A percentile compares a stretch with the other conserved stretches of the same genome.
phyloP scores from a whole-genome alignment of 306 rosid species.

The Cicer arietinum region DNA sequence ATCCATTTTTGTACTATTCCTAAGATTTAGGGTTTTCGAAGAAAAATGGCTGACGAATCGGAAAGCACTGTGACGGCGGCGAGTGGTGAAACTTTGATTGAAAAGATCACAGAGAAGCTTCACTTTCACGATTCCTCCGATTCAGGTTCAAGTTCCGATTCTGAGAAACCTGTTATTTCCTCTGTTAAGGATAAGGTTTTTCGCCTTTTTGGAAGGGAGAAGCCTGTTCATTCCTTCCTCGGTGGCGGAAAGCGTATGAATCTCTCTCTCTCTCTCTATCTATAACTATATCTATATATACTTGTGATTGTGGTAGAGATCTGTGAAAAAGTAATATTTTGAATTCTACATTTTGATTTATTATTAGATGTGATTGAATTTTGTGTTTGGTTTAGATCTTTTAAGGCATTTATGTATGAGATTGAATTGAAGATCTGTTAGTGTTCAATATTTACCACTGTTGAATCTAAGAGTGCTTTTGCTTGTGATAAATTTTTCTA shows the following conservation, averaged over 20 bases:
- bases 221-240: slow-evolving; percentile 71
- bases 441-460: background rate
- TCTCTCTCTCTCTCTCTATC: slow-evolving; percentile 1
- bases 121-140: slow-evolving; percentile 57
- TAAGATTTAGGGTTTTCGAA: slow-evolving; percentile 44
- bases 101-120: slow-evolving; percentile 71
- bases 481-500: background rate
- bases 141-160: slow-evolving; percentile 52
- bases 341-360: slow-evolving; percentile 30
- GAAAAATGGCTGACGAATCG: slow-evolving; percentile 70
- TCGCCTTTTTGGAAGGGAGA: slow-evolving; percentile 84
- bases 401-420: background rate
- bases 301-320: slow-evolving; percentile 38
- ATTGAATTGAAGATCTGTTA: slow-evolving; percentile 12
- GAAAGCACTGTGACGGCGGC: slow-evolving; percentile 50
- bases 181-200: slow-evolving; percentile 59
- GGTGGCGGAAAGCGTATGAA: slow-evolving; percentile 90
- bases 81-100: slow-evolving; percentile 50
- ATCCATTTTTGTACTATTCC: background rate
- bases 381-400: slow-evolving; percentile 2
- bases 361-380: background rate
- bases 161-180: slow-evolving; percentile 49
- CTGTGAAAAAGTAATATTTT: slow-evolving; percentile 29
- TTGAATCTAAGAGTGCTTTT: slow-evolving; percentile 7
- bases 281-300: too few species aligned